A percentile compares a stretch with the other conserved stretches of the same genome.
Conservation (phyloP, 2,329 filamentous ascomycete species). For the Dactylonectria macrodidyma region DNA sequence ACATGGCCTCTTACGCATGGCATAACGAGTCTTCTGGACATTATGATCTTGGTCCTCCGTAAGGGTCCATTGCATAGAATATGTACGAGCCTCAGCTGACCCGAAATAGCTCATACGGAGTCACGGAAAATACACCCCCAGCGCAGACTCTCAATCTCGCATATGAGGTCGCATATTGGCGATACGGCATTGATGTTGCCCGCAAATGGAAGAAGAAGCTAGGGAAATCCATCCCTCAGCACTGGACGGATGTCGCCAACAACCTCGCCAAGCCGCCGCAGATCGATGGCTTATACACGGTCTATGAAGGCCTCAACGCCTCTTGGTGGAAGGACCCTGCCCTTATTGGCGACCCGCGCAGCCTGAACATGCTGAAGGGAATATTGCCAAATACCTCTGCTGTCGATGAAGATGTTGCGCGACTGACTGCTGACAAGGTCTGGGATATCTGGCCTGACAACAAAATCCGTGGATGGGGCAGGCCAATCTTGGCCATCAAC, state of each 20-base stretch:
- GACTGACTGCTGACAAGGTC: conserved; percentile 57
- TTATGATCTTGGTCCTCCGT: conserved; percentile 65
- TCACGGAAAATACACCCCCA: conserved; percentile 71
- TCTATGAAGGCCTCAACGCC: conserved; percentile 66
- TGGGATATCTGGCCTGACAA: conserved; percentile 58
- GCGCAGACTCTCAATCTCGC: conserved; percentile 71
- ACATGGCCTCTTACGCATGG: conserved; percentile 72
- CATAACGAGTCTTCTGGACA: conserved; percentile 65
- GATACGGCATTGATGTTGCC: conserved; percentile 71
- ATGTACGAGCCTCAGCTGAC: background rate
- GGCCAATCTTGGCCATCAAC: conserved; percentile 63
- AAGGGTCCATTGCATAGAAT: background rate
- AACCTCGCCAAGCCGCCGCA: conserved; percentile 68
- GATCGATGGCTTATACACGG: conserved; percentile 64
- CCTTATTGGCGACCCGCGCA: conserved; percentile 59
- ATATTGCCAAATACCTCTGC: conserved; percentile 58
- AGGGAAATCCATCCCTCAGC: conserved; percentile 56
- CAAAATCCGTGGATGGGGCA: conserved; percentile 62
- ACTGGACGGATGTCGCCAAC: conserved; percentile 65
- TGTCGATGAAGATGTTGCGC: conserved; percentile 54
- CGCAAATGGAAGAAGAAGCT: conserved; percentile 66
- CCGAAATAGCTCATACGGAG: conserved; percentile 54
- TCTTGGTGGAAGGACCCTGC: conserved; percentile 59
- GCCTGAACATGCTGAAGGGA: conserved; percentile 61
- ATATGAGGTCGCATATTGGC: conserved; percentile 74